Conservation (phyloP, 2,329 filamentous ascomycete genomes). For the Penicillium sp. region DNA sequence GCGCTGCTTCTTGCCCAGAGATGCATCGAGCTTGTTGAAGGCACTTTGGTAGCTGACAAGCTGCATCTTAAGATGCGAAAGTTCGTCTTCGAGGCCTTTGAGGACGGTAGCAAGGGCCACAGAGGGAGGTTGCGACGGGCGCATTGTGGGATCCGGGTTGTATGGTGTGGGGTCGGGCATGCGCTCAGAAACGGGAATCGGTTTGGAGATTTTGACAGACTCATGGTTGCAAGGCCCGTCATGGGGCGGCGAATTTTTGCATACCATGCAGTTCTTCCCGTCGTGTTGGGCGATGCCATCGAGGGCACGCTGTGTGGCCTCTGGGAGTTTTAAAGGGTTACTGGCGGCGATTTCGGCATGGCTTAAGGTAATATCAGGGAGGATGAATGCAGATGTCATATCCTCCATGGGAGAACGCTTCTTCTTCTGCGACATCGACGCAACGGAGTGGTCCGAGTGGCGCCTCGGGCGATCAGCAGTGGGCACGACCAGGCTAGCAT, state of each 20-base stretch:
- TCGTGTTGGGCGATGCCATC: conserved; percentile 49
- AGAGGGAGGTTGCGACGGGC: conserved; percentile 65
- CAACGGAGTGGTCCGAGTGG: conserved; percentile 47
- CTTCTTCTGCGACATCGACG: conserved; percentile 51
- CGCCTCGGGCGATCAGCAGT: conserved; percentile 32
- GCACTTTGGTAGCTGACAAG: conserved; percentile 60
- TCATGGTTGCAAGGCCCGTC: conserved; percentile 38
- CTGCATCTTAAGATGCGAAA: conserved; percentile 70
- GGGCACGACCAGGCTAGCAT: conserved; percentile 31
- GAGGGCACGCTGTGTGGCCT: conserved; percentile 42
- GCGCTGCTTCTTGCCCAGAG: conserved; percentile 63
- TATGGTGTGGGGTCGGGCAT: conserved; percentile 44
- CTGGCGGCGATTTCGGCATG: conserved; percentile 28
- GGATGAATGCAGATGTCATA: conserved; percentile 64
- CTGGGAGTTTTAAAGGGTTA: conserved; percentile 36
- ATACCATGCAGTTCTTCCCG: conserved; percentile 57
- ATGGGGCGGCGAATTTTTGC: conserved; percentile 44
- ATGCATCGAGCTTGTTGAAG: conserved; percentile 67
- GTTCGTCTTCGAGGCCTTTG: conserved; percentile 77
- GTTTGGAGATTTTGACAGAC: conserved; percentile 48
- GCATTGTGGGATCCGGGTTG: conserved; percentile 59
- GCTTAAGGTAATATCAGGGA: conserved; percentile 60
- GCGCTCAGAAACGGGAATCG: conserved; percentile 51
- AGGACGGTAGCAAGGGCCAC: conserved; percentile 78
- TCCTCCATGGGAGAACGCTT: conserved; percentile 51